Evolutionary conservation across 1,284 basidiomycete genomes (phyloP), one percentile per base, ranked within the genome.

Genomic region (Spongiforma sp.): DNA sequence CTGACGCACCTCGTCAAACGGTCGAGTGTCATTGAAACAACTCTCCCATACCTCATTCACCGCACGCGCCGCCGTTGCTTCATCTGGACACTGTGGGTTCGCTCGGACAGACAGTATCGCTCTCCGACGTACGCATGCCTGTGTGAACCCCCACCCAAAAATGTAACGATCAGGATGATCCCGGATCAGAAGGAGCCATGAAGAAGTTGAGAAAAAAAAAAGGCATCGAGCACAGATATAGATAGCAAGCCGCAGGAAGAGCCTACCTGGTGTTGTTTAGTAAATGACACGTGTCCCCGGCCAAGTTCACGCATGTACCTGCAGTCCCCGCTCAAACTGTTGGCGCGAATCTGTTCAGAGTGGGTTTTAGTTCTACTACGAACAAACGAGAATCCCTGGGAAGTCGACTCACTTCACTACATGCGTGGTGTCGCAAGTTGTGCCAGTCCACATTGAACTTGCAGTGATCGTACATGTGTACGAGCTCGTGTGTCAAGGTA

Each of bases 21-120:
- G 97, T 69, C 96, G 82, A 10, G 96, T 99, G 77, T 99, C 97
- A 57, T 87, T 89, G 80, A 96, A 97, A 79, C 97, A 99, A 71
- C 93, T 95, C 71, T 95, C 93, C 91, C 93, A 99, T 53, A 98
- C 97, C 77, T 98, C 94, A 70, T 98, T 97, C 57, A 99, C 96
- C 4, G 89, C 94, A 63, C 86, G 85, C 76, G 95, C 93, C 8
- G 97, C 97, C 57, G 91, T 84, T 17, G 85, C 91, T 55, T 83
- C 79, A 69, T 90, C 86, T 4, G 89, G 88, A 75, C 95, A 99
- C n/a, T 85, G 83, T 21, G 94, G 90, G 75, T 98, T 96, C 15
- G 85, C 85, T 48, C 84, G 80, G 4, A 99, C 93, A 4, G 94
- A 96, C 34, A 93, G 76, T 12, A 94, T 83, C 4, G 97, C 95